Percentiles rank a stretch among this genome's conserved stretches.
Evolutionary conservation across 1,284 basidiomycete genomes (phyloP).

Genomic region (Schizopora paradoxa): DNA sequence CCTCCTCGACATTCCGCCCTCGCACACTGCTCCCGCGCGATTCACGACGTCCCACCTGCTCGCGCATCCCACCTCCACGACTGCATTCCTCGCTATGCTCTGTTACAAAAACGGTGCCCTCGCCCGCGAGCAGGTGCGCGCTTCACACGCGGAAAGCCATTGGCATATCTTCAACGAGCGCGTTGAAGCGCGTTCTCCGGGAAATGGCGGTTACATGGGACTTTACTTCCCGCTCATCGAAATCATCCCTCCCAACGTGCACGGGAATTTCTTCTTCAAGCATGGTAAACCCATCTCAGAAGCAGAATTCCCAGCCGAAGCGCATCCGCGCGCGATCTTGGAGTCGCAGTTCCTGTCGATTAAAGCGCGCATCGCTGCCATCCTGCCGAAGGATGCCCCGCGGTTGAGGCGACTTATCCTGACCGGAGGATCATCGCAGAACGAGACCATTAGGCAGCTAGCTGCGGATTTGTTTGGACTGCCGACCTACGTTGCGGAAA

Average conservation of each 20-base stretch:
- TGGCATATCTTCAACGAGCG: conserved; percentile 75
- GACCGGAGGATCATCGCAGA: conserved; percentile 77
- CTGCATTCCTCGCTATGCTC: conserved; percentile 70
- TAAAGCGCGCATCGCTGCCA: conserved; percentile 61
- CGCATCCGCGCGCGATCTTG: conserved; percentile 78
- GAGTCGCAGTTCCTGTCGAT: conserved; percentile 85
- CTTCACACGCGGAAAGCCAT: conserved; percentile 54
- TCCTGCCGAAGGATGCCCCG: conserved; percentile 53
- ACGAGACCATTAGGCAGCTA: conserved; percentile 68
- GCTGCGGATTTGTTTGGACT: conserved; percentile 77
- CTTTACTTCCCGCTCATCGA: conserved; percentile 79
- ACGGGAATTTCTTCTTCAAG: conserved; percentile 61
- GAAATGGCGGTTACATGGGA: conserved; percentile 57
- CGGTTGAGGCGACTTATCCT: conserved; percentile 68
- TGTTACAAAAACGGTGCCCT: conserved; percentile 85
- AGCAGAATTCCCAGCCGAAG: conserved; percentile 38
- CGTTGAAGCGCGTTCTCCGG: conserved; percentile 51
- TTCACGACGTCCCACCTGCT: conserved; percentile 72
- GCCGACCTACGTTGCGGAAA: conserved; percentile 59
- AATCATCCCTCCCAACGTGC: conserved; percentile 74
- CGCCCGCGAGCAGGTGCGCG: conserved; percentile 75
- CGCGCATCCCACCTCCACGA: conserved; percentile 57
- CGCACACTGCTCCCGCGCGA: conserved; percentile 54
- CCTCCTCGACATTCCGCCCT: conserved; percentile 68
- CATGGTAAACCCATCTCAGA: conserved; percentile 29